These are phyloP conservation scores for Microsporum ferrugineum DNA, from an alignment of 2,329 filamentous ascomycete species.

Conservation along the genomic window DNA sequence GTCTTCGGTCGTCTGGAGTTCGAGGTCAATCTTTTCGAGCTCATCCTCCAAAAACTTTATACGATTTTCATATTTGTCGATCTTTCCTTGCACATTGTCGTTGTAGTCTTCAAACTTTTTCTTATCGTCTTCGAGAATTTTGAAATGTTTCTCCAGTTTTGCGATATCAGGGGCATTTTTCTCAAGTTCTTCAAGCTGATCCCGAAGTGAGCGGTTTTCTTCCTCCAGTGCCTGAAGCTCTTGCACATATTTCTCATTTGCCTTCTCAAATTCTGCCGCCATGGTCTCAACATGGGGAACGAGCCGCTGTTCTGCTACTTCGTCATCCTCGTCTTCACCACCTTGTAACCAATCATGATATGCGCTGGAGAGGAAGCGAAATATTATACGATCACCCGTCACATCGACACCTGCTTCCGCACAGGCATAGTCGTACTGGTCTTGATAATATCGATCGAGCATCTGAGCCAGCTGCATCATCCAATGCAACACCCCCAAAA, in stretches of 20 bases:
- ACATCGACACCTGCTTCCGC: slow-evolving; percentile 80
- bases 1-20: slow-evolving; percentile 68
- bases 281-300: slow-evolving; percentile 77
- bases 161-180: slow-evolving; percentile 75
- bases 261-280: slow-evolving; percentile 73
- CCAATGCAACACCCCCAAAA: slow-evolving; percentile 90
- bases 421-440: slow-evolving; percentile 82
- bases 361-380: slow-evolving; percentile 77
- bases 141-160: slow-evolving; percentile 77
- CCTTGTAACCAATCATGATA: slow-evolving; percentile 92
- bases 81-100: slow-evolving; percentile 65
- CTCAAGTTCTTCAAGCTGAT: slow-evolving; percentile 81
- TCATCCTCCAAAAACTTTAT: slow-evolving; percentile 77
- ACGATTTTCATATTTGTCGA: slow-evolving; percentile 75
- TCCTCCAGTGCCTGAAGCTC: slow-evolving; percentile 78
- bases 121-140: slow-evolving; percentile 88
- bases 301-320: slow-evolving; percentile 67
- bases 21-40: slow-evolving; percentile 63
- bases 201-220: slow-evolving; percentile 66
- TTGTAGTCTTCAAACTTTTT: slow-evolving; percentile 96
- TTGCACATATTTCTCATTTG: slow-evolving; percentile 72
- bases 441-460: slow-evolving; percentile 68
- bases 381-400: slow-evolving; percentile 81
- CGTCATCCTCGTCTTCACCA: slow-evolving; percentile 76
- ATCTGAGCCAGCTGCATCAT: slow-evolving; percentile 97